Evolutionary conservation across 176 grass and related monocot species (phyloP), one percentile per base, ranked within the genome.

Genomic region (Pontederia paniculata): DNA sequence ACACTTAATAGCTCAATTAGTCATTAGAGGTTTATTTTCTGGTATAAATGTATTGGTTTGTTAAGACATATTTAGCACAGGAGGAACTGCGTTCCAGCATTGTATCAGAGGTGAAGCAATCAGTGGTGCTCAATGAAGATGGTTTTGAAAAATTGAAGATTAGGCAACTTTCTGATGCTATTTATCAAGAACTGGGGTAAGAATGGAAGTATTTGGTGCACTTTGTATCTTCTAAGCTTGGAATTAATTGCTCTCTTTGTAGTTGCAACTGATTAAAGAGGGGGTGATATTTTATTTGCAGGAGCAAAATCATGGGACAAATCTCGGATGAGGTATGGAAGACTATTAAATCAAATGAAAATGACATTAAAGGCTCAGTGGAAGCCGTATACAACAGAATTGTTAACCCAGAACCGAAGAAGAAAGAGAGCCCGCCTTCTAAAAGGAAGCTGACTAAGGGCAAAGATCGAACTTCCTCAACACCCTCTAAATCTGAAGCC

Each of bases 101-200:
- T 52, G 56, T 97, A 17, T 44, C 75, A 16, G 83, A 88, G 58
- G 80, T 97, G 48, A 91, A 82, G 55, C 80, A 84, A 57, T 97
- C 93, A 21, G n/a, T 88, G 68, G 71, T 97, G 37, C 44, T 97
- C 56, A 83, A 81, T 81, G 80, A 90, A 71, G 93, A 97, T n/a
- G 74, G 59, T 37, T 90, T 74, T 60, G 86, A 88, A 54, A 78
- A 79, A 62, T 54, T 90, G 54, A 91, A 98, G 76, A 19, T 98
- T 50, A 83, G 88, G 70, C 80, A 98, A 21, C 83, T 97, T 76
- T 97, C 83, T 51, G 93, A 90, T 88, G 82, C 77, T 31, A 66
- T 97, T 64, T 97, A 70, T 81, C 77, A 90, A 77, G 80, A 91
- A 62, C 64, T 91, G 51, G 93, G 86, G 86, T 91, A 79, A 77